Conservation (phyloP, 2,329 filamentous ascomycete genomes). For the Trichoderma breve region DNA sequence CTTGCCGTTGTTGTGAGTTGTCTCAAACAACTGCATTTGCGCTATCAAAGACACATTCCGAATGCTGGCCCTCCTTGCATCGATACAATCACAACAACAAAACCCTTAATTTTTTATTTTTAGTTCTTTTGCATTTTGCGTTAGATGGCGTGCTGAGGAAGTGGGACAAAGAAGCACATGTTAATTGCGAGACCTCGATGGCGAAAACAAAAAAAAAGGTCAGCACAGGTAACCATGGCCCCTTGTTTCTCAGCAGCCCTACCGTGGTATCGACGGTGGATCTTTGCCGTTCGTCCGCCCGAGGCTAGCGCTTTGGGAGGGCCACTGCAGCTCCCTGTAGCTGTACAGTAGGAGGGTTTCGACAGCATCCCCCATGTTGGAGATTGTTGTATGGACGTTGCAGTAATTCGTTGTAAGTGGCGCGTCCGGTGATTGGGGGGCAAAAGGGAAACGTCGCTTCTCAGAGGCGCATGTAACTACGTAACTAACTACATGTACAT, state of each 20-base stretch:
- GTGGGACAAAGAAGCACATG: not conserved
- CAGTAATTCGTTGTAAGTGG: not conserved
- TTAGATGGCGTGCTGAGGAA: not conserved
- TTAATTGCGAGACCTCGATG: not conserved
- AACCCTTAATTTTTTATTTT: not conserved
- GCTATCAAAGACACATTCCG: constrained; percentile 3
- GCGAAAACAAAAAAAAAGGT: not conserved
- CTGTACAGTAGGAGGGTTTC: too few relatives aligned
- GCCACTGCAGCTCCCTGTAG: not conserved
- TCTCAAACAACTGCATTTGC: not conserved
- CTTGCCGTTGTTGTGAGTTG: not conserved
- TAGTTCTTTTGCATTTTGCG: not conserved
- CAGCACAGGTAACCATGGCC: not conserved
- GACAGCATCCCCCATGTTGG: not conserved
- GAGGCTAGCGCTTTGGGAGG: not conserved
- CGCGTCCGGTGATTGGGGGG: not conserved
- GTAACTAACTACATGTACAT: not conserved
- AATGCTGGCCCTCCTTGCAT: not conserved
- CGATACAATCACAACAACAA: not conserved
- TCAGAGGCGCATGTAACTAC: not conserved
- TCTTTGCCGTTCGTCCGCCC: constrained; percentile 7
- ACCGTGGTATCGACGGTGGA: not conserved
- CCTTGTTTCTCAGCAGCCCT: not conserved
- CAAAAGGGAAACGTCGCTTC: not conserved
- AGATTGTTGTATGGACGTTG: not conserved